Base-by-base conservation (phyloP, 345 rosid genomes). In the Aquilaria yunnanensis region DNA sequence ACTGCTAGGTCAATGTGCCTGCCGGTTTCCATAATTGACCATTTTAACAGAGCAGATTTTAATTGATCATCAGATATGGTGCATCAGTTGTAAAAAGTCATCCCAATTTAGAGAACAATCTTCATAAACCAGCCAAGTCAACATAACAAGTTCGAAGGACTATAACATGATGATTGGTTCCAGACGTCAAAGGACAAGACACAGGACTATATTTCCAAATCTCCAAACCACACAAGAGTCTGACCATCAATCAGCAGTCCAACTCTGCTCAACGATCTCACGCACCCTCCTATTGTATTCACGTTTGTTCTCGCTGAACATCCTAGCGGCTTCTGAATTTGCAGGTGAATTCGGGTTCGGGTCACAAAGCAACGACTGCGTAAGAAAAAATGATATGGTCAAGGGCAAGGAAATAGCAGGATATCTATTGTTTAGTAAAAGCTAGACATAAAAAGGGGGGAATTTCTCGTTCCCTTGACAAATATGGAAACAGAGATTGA, bases 271-370 rank as follows among this genome's bases (percentile, higher is more conserved):
- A 2, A 88, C 96, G 55, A 91, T 81, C 75, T 88, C 97, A 1
- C 94, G 83, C 32, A 91, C 89, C 75, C 91, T 80, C 75, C 96
- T 73, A 71, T 92, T 92, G 88, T 92, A 89, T 61, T 92, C 96
- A 0, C 97, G 96, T 74, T 88, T 90, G 78, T 86, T 90, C 78
- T 88, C 96, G 2, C 96, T 90, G 65, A 87, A 93, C 98, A 93
- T 87, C 57, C 98, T 72, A 14, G 97, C 98, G 63, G 98, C 98
- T 82, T 93, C 98, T 16, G 98, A 93, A 71, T 93, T 93, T 41
- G 98, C 97, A 32, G 98, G 98, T 14, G 98, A 93, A 69, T 88
- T 90, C 6, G 98, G 96, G 73, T 90, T 93, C 45, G 98, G 98
- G 46, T 93, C 98, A 61, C 97, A 90, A 14, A 93, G 96, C 76